phyloP scores from a whole-genome alignment of 139 green algal species.

The Zygnema cylindricum region DNA sequence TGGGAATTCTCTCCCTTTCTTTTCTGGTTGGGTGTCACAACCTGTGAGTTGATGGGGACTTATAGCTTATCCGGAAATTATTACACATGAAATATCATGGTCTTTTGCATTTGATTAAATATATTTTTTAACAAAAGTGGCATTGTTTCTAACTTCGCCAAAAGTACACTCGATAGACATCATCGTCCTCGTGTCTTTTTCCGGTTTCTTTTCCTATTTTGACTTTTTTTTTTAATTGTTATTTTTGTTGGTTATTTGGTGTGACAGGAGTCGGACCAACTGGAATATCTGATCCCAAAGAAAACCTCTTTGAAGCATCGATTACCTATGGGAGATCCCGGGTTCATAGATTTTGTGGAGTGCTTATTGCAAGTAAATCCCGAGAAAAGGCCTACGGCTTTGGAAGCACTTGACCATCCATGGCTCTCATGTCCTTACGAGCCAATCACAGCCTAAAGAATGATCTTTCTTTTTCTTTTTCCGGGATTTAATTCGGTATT shows the following conservation, averaged over 20 bases:
- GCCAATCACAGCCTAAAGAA: constrained; percentile 35
- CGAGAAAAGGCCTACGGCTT: constrained; percentile 49
- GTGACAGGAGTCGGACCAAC: background rate
- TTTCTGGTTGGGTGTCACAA: too few species aligned
- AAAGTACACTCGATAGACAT: background rate
- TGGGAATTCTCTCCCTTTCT: too few species aligned
- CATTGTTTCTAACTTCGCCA: background rate
- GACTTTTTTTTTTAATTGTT: too few species aligned
- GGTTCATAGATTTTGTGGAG: constrained; percentile 54
- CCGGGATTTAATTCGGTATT: too few species aligned
- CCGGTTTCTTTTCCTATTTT: too few species aligned
- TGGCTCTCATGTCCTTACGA: constrained; percentile 60
- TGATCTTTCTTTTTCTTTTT: too few species aligned
- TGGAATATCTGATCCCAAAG: constrained; percentile 75
- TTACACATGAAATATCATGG: too few species aligned
- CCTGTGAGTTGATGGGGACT: too few species aligned
- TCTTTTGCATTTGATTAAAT: too few species aligned
- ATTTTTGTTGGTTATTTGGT: background rate
- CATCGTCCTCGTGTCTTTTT: too few species aligned
- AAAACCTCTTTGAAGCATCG: constrained; percentile 39
- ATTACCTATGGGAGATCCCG: constrained; percentile 36
- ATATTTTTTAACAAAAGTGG: too few species aligned
- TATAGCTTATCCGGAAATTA: background rate
- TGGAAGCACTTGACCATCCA: constrained; percentile 52
- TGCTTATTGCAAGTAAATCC: constrained; percentile 49